These are phyloP conservation scores for Hypoxylon sp. DNA, from an alignment of 2,329 filamentous ascomycete genomes.

Conservation along the genomic window DNA sequence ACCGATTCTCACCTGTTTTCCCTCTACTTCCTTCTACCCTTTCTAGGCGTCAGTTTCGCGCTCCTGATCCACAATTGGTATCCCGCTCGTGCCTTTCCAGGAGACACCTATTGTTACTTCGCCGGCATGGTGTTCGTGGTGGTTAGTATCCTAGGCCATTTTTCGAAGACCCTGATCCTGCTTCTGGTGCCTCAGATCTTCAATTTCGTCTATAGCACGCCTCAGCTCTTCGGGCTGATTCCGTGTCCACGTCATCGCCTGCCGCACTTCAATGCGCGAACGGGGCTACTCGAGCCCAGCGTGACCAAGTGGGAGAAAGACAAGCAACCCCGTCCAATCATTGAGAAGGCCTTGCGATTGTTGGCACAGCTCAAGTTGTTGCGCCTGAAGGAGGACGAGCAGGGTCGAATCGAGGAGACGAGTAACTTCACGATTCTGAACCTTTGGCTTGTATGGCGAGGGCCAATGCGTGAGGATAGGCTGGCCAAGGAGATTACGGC, in stretches of 20 bases:
- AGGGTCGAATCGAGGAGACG: conserved; percentile 81
- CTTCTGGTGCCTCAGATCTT: conserved; percentile 94
- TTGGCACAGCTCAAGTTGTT: conserved; percentile 79
- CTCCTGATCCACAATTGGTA: conserved; percentile 95
- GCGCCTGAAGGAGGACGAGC: conserved; percentile 74
- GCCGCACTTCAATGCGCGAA: conserved; percentile 87
- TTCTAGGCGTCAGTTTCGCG: conserved; percentile 91
- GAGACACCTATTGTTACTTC: conserved; percentile 99
- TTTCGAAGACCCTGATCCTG: conserved; percentile 94
- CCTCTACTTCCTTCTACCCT: conserved; percentile 92
- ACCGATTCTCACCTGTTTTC: conserved; percentile 97
- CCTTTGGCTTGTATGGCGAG: conserved; percentile 95
- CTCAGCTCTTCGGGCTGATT: conserved; percentile 90
- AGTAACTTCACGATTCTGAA: conserved; percentile 96
- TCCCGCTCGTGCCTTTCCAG: conserved; percentile 93
- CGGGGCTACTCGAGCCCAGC: conserved; percentile 88
- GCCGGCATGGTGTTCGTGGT: conserved; percentile 99
- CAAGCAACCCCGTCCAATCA: conserved; percentile 75
- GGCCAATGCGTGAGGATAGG: conserved; percentile 88
- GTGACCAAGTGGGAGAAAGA: conserved; percentile 80
- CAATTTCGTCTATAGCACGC: conserved; percentile 95
- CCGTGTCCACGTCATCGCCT: conserved; percentile 94
- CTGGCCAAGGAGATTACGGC: conserved; percentile 83
- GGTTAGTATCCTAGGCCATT: conserved; percentile 95
- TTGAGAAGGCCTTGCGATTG: conserved; percentile 76